Evolutionary conservation across 208 protist genomes (phyloP), one percentile per base, ranked within the genome.

Genomic region (Acanthamoeba royreba): DNA sequence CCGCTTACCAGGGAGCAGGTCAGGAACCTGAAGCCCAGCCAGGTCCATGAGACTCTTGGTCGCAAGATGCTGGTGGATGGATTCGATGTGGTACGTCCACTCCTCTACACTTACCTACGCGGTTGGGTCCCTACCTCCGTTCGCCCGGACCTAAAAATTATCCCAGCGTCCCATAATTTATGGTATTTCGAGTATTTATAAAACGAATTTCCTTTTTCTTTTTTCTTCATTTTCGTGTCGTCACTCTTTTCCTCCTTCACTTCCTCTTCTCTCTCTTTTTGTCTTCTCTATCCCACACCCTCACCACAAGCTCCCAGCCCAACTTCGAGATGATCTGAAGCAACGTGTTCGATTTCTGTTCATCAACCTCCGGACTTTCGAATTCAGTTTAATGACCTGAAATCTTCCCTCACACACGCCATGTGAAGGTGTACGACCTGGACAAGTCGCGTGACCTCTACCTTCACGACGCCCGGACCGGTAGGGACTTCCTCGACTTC

Each of bases 401-500:
- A n/a, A n/a, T n/a, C n/a, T n/a, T n/a, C n/a, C n/a, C n/a, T n/a
- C n/a, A n/a, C n/a, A n/a, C n/a, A n/a, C n/a, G n/a, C n/a, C n/a
- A n/a, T n/a, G 40, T 17, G 13, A 52, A 90, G 79, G 93, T 94
- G 22, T 94, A 92, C 92, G 93, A 94, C 31, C 25, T 94, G 33
- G 93, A 94, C 53, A 94, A 94, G 58, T 72, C 61, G 28, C 13
- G 94, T 7, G 93, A 72, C 25, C 43, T 94, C 38, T 83, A 92
- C 42, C 43, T 95, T 7, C 35, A 61, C 38, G 93, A 95, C 46
- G 25, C 46, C 46, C 52, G 61, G 40, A 95, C 93, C 53, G 90
- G 93, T 5, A 94, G 69, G 85, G 69, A 83, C 28, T 94, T 61
- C 90, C 61, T 95, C 43, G 93, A 95, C 40, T 94, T 94, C 90